phyloP scores from a whole-genome alignment of 192 early-diverging fungal genomes.

The Umbelopsis isabellina region DNA sequence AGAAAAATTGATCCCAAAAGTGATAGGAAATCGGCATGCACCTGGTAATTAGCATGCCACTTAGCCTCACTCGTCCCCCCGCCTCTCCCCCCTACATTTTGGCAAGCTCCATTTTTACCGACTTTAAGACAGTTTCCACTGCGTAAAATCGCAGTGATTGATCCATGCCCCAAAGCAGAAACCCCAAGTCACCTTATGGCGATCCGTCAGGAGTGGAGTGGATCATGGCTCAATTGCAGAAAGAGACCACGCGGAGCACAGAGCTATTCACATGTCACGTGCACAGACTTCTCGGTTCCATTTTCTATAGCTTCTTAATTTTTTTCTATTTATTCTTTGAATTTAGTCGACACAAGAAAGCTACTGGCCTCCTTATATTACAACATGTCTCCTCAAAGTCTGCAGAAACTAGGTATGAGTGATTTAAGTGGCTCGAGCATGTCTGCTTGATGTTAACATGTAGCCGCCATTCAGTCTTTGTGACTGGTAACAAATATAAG shows the following conservation, averaged over 20 bases:
- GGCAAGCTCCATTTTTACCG: too few species aligned
- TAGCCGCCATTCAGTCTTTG: conserved; percentile 61
- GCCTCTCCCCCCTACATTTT: too few species aligned
- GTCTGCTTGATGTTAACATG: not conserved
- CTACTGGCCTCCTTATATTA: not conserved
- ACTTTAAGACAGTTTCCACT: too few species aligned
- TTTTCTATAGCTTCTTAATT: not conserved
- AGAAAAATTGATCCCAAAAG: not conserved
- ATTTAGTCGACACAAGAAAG: not conserved
- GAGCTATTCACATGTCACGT: not conserved
- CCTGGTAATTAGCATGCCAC: too few species aligned
- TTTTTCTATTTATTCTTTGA: conserved; percentile 16
- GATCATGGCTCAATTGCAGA: not conserved
- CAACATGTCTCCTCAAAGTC: conserved; percentile 2
- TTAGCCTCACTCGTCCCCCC: too few species aligned
- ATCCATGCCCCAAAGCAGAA: too few species aligned
- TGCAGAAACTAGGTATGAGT: conserved; percentile 30
- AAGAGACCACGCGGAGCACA: too few species aligned
- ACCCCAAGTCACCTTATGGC: not conserved
- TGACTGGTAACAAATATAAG: conserved; percentile 97
- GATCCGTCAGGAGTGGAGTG: not conserved
- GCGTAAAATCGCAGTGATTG: too few species aligned
- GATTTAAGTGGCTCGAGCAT: not conserved
- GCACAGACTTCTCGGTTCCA: not conserved
- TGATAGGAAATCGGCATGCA: too few species aligned